Evolutionary conservation across 148 eudicot species (phyloP), one percentile per base, ranked within the genome.

Genomic region (Cornus kousa): DNA sequence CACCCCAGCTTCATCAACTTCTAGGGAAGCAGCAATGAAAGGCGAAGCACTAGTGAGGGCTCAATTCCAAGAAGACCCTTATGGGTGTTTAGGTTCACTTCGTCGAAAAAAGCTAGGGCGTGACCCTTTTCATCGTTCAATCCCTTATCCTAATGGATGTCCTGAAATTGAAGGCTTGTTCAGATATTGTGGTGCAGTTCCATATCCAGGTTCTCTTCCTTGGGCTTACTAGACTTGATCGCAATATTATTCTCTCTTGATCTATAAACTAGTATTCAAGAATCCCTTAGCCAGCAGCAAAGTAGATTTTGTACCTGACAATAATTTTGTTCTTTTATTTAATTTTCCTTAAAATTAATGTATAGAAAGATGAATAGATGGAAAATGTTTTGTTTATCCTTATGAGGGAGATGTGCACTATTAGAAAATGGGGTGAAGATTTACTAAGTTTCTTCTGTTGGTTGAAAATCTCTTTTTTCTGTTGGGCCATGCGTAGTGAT

Each of bases 111-210:
- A 93, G 77, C 65, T 95, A 66, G 84, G 86, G 14, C 93, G 98
- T 4, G 97, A 95, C 77, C 97, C 98, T 57, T 95, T 95, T 76
- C 98, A 90, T 55, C 83, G 98, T 76, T 86, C 97, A 46, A 87
- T 95, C 71, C 96, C 98, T 74, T 95, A 95, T 73, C 98, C 98
- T 75, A 87, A 85, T 86, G 98, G 97, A 20, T 95, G 98, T 68
- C 97, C 97, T 37, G 98, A 95, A 83, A 95, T 95, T n/a, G 82
- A 85, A 84, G 96, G 83, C 53, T 78, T 95, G 82, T 93, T 95
- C 75, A 81, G 85, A 68, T 88, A 95, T 60, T 95, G 98, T 84
- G 92, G 94, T 22, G 71, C 85, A 67, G 78, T 88, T 33, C 81
- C 84, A 22, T 95, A 89, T 81, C 81, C 90, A 35, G 98, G 96